Evolutionary conservation across 2,329 filamentous ascomycete species (phyloP).

Genomic region (Daldinia sp.): DNA sequence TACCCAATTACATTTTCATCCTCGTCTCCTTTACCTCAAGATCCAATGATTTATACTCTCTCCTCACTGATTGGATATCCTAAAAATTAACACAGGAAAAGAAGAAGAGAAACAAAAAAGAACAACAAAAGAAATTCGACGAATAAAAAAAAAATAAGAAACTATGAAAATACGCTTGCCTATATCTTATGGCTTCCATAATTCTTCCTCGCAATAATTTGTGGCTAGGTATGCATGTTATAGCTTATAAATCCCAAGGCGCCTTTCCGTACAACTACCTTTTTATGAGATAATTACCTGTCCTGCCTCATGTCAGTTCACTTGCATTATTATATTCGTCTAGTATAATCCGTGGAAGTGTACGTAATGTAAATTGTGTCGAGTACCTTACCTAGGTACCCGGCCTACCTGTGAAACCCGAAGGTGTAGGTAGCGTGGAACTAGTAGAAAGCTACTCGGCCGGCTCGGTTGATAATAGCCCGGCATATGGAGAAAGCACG

Average conservation of each 20-base stretch:
- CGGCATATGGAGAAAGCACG: conserved; percentile 19
- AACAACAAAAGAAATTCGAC: not conserved
- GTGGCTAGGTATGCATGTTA: not conserved
- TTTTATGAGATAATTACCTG: no score
- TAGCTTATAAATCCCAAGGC: not conserved
- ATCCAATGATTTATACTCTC: not conserved
- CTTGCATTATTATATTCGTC: no score
- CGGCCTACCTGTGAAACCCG: conserved; percentile 2
- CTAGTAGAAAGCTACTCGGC: conserved; percentile 15
- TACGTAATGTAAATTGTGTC: not conserved
- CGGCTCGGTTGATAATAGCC: conserved; percentile 32
- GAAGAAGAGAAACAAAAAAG: not conserved
- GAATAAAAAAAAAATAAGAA: not conserved
- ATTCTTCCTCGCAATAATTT: not conserved
- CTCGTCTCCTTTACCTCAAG: not conserved
- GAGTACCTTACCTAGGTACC: no score
- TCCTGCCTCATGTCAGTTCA: no score
- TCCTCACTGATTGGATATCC: conserved; percentile 2
- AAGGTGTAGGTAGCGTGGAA: conserved; percentile 20
- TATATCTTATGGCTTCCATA: not conserved
- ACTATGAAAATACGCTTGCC: not conserved
- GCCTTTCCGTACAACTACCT: not conserved
- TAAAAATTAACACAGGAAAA: not conserved
- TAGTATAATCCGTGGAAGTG: not conserved
- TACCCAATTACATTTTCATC: conserved; percentile 15